Evolutionary conservation across 1,139 yeast species (phyloP).

Genomic region (Hyphopichia burtonii): DNA sequence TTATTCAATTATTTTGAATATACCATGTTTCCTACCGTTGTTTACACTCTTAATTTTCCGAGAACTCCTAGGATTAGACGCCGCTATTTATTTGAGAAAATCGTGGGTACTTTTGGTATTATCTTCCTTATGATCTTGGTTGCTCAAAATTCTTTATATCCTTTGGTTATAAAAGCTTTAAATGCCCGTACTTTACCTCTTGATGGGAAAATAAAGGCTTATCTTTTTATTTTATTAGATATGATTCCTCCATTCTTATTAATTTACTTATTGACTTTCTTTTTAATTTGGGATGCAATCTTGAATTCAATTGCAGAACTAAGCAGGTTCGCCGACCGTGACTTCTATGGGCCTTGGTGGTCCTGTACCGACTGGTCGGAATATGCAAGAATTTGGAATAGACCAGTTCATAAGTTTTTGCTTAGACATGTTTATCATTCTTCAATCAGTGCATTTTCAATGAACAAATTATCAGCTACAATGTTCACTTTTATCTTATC

Average conservation of each 20-base stretch:
- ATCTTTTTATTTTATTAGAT: constrained; percentile 66
- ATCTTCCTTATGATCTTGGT: constrained; percentile 77
- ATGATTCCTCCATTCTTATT: constrained; percentile 75
- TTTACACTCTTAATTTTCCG: constrained; percentile 78
- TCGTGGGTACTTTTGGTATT: constrained; percentile 82
- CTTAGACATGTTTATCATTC: constrained; percentile 93
- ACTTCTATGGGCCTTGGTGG: constrained; percentile 98
- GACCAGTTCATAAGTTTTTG: constrained; percentile 89
- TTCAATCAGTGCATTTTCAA: constrained; percentile 71
- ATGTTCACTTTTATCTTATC: constrained; percentile 80
- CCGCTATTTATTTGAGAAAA: constrained; percentile 67
- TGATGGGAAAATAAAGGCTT: constrained; percentile 45
- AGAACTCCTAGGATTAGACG: constrained; percentile 69
- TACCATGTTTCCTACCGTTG: constrained; percentile 90
- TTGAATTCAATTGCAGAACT: constrained; percentile 87
- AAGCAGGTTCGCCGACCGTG: constrained; percentile 82
- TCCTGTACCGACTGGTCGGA: constrained; percentile 92
- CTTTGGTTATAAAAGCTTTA: constrained; percentile 64
- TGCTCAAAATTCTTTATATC: constrained; percentile 78
- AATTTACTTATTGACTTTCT: constrained; percentile 77
- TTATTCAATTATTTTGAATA: constrained; percentile 65
- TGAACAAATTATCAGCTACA: constrained; percentile 69
- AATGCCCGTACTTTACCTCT: constrained; percentile 49
- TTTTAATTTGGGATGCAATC: constrained; percentile 92
- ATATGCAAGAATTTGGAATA: constrained; percentile 92